These are phyloP conservation scores for Hermanozyma aechmeae DNA, from an alignment of 805 yeast genomes.

Conservation along the genomic window DNA sequence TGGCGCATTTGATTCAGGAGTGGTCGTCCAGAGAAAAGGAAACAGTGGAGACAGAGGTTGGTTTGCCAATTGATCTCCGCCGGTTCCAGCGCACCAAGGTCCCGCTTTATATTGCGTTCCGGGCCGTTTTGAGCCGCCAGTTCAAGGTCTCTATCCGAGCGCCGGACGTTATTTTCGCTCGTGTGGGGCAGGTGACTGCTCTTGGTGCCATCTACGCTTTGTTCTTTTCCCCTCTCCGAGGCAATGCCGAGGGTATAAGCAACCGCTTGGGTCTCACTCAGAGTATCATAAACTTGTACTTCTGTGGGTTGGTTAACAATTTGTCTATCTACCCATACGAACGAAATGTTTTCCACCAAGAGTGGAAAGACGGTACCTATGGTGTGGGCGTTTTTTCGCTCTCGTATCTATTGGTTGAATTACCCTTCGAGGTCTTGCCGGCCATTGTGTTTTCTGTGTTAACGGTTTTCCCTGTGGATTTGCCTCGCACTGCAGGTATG, in stretches of 20 bases:
- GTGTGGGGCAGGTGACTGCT: slow-evolving; percentile 56
- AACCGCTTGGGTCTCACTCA: slow-evolving; percentile 72
- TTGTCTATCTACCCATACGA: slow-evolving; percentile 68
- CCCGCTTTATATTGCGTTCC: slow-evolving; percentile 19
- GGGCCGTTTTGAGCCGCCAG: slow-evolving; percentile 24
- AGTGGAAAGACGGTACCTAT: slow-evolving; percentile 64
- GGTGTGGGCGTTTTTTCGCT: slow-evolving; percentile 54
- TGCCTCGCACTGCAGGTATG: slow-evolving; percentile 58
- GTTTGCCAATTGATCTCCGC: slow-evolving; percentile 1
- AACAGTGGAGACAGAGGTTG: slow-evolving; percentile 20
- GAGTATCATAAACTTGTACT: slow-evolving; percentile 62
- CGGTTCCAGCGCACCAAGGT: background rate
- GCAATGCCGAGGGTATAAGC: slow-evolving; percentile 40
- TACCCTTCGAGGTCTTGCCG: slow-evolving; percentile 60
- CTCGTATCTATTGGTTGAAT: slow-evolving; percentile 50
- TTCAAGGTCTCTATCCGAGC: slow-evolving; percentile 24
- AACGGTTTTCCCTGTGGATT: slow-evolving; percentile 61
- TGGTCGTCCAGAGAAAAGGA: no score
- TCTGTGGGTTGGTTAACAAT: slow-evolving; percentile 73
- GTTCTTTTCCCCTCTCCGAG: slow-evolving; percentile 41
- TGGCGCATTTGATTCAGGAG: slow-evolving; percentile 14
- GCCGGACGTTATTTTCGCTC: slow-evolving; percentile 51
- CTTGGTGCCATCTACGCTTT: slow-evolving; percentile 58
- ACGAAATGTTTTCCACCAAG: slow-evolving; percentile 68
- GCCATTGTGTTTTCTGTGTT: slow-evolving; percentile 47